Base-by-base conservation (phyloP, 352 stramenopile species). In the Phytopythium aichiense region DNA sequence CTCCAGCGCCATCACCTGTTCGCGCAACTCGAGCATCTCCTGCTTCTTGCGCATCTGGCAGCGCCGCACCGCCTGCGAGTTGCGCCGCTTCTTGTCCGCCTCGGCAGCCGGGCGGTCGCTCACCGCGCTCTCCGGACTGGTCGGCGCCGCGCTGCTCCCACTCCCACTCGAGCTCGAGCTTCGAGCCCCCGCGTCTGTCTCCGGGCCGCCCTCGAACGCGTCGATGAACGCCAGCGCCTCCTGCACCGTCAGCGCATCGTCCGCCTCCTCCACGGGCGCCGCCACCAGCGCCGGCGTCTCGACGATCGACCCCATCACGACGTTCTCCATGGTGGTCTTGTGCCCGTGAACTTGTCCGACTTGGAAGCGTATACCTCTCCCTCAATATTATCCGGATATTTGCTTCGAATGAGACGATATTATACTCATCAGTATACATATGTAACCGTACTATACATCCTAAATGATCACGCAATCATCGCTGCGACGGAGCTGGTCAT, bases 201-300 rank as follows among this genome's bases (percentile, higher is more conserved):
- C 33, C 13, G 33, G 48, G 0, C 46, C 56, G 40, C 65, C 49
- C 31, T 74, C 67, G 35, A 57, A 74, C 43, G 72, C 64, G 59
- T 77, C 70, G 48, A 77, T 74, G 42, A 77, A 70, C 46, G 70
- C 70, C 38, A 77, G 58, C 38, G 67, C 70, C 55, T 77, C 70
- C 22, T 64, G 55, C 28, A 77, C 64, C 67, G 70, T 77, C 37
- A 68, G 66, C 40, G 67, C 67, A 56, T 66, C 66, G 22, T 72
- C 67, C 12, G 35, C 35, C 22, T 74, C 70, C 40, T 68, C 66
- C 46, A 33, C 11, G 35, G 50, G 12, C 59, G 31, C 52, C 64
- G 73, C 60, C 13, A 58, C 54, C 25, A 72, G 58, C 64, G 63
- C 69, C 30, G 60, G 56, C 28, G 66, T 55, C 52, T 59, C 61